phyloP scores from a whole-genome alignment of 1,139 yeast species.

The Suhomyces bolitotheri region DNA sequence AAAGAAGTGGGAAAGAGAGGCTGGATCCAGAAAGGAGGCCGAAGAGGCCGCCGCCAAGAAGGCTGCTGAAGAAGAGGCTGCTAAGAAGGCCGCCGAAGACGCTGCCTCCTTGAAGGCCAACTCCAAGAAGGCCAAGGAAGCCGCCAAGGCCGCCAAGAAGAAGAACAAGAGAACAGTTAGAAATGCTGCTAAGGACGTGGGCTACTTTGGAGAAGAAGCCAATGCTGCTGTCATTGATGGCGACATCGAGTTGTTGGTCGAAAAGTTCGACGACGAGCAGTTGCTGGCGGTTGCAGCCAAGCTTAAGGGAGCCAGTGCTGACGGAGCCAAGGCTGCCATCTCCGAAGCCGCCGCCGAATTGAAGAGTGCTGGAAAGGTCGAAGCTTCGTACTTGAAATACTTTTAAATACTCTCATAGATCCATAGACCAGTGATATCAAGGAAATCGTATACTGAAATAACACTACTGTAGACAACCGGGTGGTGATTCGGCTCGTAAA shows the following conservation, averaged over 20 bases:
- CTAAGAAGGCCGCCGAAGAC: constrained; percentile 74
- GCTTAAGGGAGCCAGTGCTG: constrained; percentile 53
- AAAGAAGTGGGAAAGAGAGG: constrained; percentile 97
- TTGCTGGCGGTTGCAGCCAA: constrained; percentile 69
- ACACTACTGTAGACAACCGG: too few species aligned
- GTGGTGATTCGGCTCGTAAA: too few species aligned
- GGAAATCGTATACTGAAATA: background rate
- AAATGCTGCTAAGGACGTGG: constrained; percentile 77
- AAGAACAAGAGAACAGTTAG: constrained; percentile 95
- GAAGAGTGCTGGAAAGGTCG: constrained; percentile 32
- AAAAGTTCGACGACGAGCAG: constrained; percentile 73
- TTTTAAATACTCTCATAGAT: constrained; percentile 24
- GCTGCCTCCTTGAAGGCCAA: constrained; percentile 66
- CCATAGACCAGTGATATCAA: background rate
- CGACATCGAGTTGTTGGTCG: constrained; percentile 78
- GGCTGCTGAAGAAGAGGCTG: constrained; percentile 81
- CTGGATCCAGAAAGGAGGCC: constrained; percentile 95
- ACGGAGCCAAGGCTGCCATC: constrained; percentile 53
- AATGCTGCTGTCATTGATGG: constrained; percentile 69
- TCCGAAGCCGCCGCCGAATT: constrained; percentile 49
- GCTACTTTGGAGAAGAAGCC: constrained; percentile 77
- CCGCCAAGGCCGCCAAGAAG: constrained; percentile 95
- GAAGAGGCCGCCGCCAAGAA: constrained; percentile 78
- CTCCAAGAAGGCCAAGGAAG: constrained; percentile 92
- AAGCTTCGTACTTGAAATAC: constrained; percentile 39